Base-by-base conservation (phyloP, 768 basidiomycete genomes). In the Nevesoporus exiguus region DNA sequence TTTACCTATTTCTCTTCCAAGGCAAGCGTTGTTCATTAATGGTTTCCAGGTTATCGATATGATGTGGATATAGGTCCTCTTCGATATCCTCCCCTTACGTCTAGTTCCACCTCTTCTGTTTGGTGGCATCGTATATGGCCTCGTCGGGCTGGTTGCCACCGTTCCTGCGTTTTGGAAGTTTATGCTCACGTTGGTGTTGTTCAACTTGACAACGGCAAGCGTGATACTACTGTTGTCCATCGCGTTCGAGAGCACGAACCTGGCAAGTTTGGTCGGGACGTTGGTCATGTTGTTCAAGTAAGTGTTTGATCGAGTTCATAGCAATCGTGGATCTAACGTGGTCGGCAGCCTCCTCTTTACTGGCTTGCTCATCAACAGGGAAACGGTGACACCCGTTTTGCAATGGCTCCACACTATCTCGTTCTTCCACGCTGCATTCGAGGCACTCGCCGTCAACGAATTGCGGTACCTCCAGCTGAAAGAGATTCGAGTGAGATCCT, bases 401-500 rank as follows among this genome's bases (percentile, higher is more conserved):
- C 84, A 81, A 54, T 97, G 93, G 90, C 74, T 99, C 55, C 90
- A 94, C 66, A 93, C 88, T 0, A 66, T 91, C 7, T 97, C 94
- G 6, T 98, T 98, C 80, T 99, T 97, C 86, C 97, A 99, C 74
- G 96, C 97, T 22, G 97, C 92, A 0, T 98, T 94, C 61, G 97
- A 99, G 73, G 95, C 91, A 1, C 80, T 99, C 36, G 86, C 95
- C n/a, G 97, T 99, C 53, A 99, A 98, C 67, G 97, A 99, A 70
- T 76, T 99, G 53, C 79, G 95, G 47, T 98, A 97, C 72, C 74
- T 98, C 27, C 91, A 94, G 65, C 76, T 99, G 33, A 93, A 92
- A 68, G 93, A 99, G 66, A 81, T 86, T 60, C 91, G 89, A 78
- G 91, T 92, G 51, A 52, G 84, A 60, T 33, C 33, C 24, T n/a